Base-by-base conservation (phyloP, 345 rosid species). In the Turnera subulata region DNA sequence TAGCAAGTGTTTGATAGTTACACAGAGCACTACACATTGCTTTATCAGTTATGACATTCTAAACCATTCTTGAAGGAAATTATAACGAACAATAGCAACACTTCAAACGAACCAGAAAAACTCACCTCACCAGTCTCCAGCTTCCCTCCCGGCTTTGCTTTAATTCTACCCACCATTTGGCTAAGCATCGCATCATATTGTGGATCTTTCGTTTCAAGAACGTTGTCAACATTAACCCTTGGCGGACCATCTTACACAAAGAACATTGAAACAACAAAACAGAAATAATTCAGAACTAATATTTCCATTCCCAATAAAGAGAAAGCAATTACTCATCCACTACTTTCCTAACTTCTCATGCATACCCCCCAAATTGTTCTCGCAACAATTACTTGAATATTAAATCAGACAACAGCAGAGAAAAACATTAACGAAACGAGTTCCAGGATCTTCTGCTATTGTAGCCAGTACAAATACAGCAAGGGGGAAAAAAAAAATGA, bases 51-150 rank as follows among this genome's bases (percentile, higher is more conserved):
- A n/a, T n/a, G n/a, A n/a, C n/a, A n/a, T n/a, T n/a, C n/a, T 50
- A 60, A 53, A 14, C 35, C 46, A 16, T 16, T 45, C 38, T 5
- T 37, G 20, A 50, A 25, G 6, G 8, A 15, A 51, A 54, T 18
- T 7, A 13, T n/a, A 19, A 22, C 17, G 9, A 19, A 29, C 8
- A 57, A 40, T 4, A n/a, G 5, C 18, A 37, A 4, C 6, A 20
- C 35, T 29, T 29, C 4, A 29, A 29, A 29, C 5, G 35, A 29
- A 29, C 8, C 35, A 29, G 45, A 58, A 40, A 25, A 54, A 62
- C 90, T 77, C 46, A 90, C 99, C 90, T 90, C 97, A 19, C 95
- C 96, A 80, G 80, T 93, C 81, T 87, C 91, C 33, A 62, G 84
- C 72, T 78, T 81, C 33, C 97, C 96, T 58, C 95, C 99, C 14